Evolutionary conservation across 1,284 basidiomycete genomes (phyloP), one percentile per base, ranked within the genome.

Genomic region (Cystobasidiaceae sp.): DNA sequence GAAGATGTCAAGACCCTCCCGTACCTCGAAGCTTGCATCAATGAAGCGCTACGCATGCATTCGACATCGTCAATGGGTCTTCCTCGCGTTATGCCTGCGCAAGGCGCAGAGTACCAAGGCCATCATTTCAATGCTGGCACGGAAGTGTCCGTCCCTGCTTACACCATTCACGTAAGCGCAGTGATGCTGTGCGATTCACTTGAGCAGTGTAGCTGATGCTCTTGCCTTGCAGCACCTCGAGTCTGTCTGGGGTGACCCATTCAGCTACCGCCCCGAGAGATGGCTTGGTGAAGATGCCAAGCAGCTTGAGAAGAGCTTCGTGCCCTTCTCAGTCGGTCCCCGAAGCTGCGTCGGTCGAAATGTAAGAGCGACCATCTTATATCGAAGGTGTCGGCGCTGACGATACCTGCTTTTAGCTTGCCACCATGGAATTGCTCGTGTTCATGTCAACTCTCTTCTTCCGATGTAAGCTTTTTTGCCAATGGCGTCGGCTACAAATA

Each of bases 11-110:
- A 90, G 76, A 78, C 79, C 1, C 80, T 89, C 25, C 81, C 84
- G 4, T 89, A 88, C 76, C 82, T 67, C 23, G 25, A 89, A 56
- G 88, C 88, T 0, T 87, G 87, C 75, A 86, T 93, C 78, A 85
- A 86, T 75, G 90, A 93, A 77, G 86, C 82, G 4, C 81, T 94
- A 32, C 85, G 92, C 8, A 75, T 88, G 43, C 89, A 93, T 78
- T 87, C 88, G 3, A 90, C 80, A 11, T 78, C 77, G 1, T 83
- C 86, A 3, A 81, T 92, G 49, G 92, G 92, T 30, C 84, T 94
- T 19, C 86, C 89, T n/a, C 85, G 89, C 41, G 70, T 88, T 60
- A 84, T 85, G 5, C 45, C 45, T 15, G 80, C 83, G 56, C 86
- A 84, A 45, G 32, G 39, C 32, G 86, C 71, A 15, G 73, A 86